Evolutionary conservation across 805 yeast genomes (phyloP), one percentile per base, ranked within the genome.

Genomic region (Kuraishia piskuri): DNA sequence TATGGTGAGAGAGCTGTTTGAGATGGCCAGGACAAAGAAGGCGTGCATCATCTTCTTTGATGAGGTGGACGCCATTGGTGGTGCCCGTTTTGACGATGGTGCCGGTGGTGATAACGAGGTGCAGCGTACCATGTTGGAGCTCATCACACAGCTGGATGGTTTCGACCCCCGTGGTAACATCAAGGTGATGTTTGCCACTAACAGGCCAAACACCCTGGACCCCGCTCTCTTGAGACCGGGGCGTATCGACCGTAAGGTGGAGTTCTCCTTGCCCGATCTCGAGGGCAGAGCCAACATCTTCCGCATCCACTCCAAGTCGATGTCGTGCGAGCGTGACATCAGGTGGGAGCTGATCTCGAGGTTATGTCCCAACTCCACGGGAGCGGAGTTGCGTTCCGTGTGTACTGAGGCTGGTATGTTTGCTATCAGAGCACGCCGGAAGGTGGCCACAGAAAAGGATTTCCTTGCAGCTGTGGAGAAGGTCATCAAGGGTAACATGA

Each of bases 351-450:
- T 94, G 65, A 94, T 94, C 64, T 91, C 98, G 21, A 82, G 99
- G 68, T 77, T 94, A 65, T 94, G 99, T 75, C 99, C 99, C 57
- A 94, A 95, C 68, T 87, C 96, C 20, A 94, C 99, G 1, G 99
- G 99, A 70, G 99, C 99, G 2, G 99, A 94, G 74, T 78, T 94
- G 63, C 85, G 99, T 68, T 92, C 98, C 6, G 99, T 94, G 19
- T 94, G 99, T 71, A 94, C 99, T 1, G 99, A 94, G 71, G 99
- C 99, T 2, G 99, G 99, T 63, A 94, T 94, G 99, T 94, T 91
- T 77, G 99, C 99, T 48, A 94, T 94, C 53, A 83, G 99, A 64
- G 97, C 98, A 20, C 84, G 99, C 72, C 82, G 99, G 75, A 94
- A 94, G 76, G 97, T 94, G 47, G 98, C 99, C 44, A 86, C 96